These are phyloP conservation scores for Zymoseptoria crescenta DNA, from an alignment of 2,329 filamentous ascomycete genomes.

Conservation along the genomic window DNA sequence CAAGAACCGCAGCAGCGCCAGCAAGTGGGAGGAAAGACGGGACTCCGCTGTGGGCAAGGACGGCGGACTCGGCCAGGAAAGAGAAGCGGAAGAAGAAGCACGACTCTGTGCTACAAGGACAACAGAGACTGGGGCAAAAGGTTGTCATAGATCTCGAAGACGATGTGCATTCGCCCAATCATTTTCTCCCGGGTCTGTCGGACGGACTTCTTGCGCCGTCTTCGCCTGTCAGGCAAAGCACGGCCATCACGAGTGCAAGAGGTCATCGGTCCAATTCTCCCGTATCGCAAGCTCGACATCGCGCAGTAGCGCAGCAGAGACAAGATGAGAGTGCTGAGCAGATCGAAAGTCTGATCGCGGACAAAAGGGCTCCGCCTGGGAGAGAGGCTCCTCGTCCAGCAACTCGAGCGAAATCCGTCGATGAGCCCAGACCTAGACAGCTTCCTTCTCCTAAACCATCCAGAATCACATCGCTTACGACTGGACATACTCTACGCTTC, in stretches of 20 bases:
- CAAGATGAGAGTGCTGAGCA: background rate
- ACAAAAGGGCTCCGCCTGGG: background rate
- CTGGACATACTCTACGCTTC: conserved; percentile 31
- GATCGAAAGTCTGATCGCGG: background rate
- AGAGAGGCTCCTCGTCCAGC: background rate
- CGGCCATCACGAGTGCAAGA: background rate
- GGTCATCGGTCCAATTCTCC: background rate
- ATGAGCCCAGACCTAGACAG: background rate
- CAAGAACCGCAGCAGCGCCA: conserved; percentile 9
- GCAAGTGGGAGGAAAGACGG: conserved; percentile 9
- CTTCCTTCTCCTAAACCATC: background rate
- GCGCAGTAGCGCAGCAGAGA: background rate
- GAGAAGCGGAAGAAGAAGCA: conserved; percentile 12
- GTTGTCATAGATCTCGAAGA: conserved; percentile 32
- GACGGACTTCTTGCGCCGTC: conserved; percentile 19
- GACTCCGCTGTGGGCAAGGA: conserved; percentile 21
- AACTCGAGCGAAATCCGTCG: background rate
- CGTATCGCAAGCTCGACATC: background rate
- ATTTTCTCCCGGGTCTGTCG: conserved; percentile 21
- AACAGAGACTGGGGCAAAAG: conserved; percentile 20
- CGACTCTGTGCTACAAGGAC: conserved; percentile 6
- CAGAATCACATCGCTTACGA: conserved; percentile 7
- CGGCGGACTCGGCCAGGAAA: conserved; percentile 17
- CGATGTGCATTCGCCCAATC: conserved; percentile 24
- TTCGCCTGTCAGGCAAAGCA: conserved; percentile 13